Evolutionary conservation across 2,329 filamentous ascomycete species (phyloP), one percentile per base, ranked within the genome.

Genomic region (Aspergillus brunneoviolaceus): DNA sequence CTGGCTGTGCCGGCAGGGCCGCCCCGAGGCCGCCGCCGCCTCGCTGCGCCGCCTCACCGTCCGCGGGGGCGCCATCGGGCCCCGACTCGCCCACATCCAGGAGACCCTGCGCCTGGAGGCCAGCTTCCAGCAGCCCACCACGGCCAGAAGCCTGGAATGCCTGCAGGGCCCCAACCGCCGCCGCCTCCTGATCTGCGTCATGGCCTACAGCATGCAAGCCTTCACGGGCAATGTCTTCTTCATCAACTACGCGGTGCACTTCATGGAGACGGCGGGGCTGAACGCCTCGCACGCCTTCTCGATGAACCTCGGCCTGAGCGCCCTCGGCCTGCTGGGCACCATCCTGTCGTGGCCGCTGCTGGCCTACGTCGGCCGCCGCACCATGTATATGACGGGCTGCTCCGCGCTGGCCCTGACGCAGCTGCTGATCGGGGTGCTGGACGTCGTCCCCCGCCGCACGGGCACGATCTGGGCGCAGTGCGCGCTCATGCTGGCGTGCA

Each of bases 321-420:
- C 75, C 0, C 68, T 81, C 2, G 79, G 77, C 3, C 73, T 81
- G 21, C 39, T 79, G 2, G 78, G 79, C 0, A 80, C 78, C 1
- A 69, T 71, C 19, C 65, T 76, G 42, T 77, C 78, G 0, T 81
- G 79, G 79, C 64, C 71, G 14, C 60, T 80, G 2, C 63, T 80
- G 1, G 65, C 72, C 3, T 69, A 70, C 7, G 68, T 75, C 42
- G 79, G 79, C 12, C 74, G 79, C 4, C 70, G 78, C 19, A 69
- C 67, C 0, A 73, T 79, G 50, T 80, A 79, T 58, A 71, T 76
- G 47, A 65, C 65, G 33, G 78, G 77, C 0, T 71, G 74, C n/a
- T 59, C 67, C 3, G 58, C 67, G 1, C 66, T 80, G 9, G 68
- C 72, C 0, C 33, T 75, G 9, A 55, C 80, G 2, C 69, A 76